These are phyloP conservation scores for Prunus dulcis DNA, from an alignment of 306 rosid genomes.

Conservation along the genomic window DNA sequence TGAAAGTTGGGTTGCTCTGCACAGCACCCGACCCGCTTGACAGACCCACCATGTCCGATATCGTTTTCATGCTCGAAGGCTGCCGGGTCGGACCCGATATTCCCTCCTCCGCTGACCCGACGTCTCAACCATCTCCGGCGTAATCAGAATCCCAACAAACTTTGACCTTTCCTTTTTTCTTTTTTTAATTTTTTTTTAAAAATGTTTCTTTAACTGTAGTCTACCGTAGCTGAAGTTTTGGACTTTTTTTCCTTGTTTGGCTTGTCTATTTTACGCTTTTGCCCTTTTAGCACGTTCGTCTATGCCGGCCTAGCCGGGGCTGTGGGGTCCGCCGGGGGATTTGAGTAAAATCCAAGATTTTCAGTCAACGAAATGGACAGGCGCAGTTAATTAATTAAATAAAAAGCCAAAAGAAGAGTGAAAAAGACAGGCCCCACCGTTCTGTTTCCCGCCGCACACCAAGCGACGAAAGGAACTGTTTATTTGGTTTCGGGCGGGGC, in stretches of 20 bases:
- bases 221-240: slow-evolving; percentile 16
- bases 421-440: slow-evolving; percentile 22
- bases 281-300: neutral
- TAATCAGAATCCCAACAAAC: slow-evolving; percentile 8
- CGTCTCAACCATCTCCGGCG: slow-evolving; percentile 80
- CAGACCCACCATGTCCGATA: slow-evolving; percentile 91
- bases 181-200: neutral
- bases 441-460: slow-evolving; percentile 42
- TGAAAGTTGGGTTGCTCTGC: slow-evolving; percentile 89
- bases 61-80: slow-evolving; percentile 99
- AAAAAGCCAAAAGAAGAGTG: neutral
- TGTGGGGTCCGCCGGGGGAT: slow-evolving; percentile 37
- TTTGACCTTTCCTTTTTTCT: neutral
- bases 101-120: slow-evolving; percentile 87
- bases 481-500: neutral
- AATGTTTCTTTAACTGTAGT: neutral
- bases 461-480: slow-evolving; percentile 1
- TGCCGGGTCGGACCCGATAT: slow-evolving; percentile 90
- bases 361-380: slow-evolving; percentile 48
- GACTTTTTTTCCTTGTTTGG: slow-evolving; percentile 2
- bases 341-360: slow-evolving; percentile 18
- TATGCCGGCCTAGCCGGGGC: slow-evolving; percentile 20
- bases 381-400: neutral
- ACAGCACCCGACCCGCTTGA: slow-evolving; percentile 90
- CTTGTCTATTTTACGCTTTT: neutral